phyloP scores from a whole-genome alignment of 1,139 yeast genomes.

The Blastobotrys capitulatus region DNA sequence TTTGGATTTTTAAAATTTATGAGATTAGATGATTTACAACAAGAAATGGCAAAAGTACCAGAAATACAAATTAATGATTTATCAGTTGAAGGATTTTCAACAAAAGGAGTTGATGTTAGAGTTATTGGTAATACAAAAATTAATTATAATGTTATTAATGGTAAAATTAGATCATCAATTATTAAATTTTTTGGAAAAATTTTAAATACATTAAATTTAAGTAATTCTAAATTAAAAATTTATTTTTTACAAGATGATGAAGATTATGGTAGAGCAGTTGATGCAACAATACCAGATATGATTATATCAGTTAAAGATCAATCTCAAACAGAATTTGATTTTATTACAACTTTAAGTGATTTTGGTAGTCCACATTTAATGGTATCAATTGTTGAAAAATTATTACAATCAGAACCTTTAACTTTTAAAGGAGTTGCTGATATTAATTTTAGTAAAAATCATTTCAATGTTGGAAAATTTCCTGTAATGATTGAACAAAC shows the following conservation, averaged over 20 bases:
- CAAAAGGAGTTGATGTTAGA: constrained; percentile 18
- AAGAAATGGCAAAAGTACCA: constrained; percentile 20
- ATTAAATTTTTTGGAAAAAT: constrained; percentile 14
- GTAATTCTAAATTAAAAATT: constrained; percentile 16
- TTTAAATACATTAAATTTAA: constrained; percentile 14
- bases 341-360: constrained; percentile 21
- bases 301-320: constrained; percentile 16
- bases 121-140: constrained; percentile 16
- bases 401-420: constrained; percentile 20
- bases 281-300: constrained; percentile 22
- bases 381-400: constrained; percentile 19
- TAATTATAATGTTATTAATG: constrained; percentile 17
- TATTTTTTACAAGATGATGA: constrained; percentile 16
- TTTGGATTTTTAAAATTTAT: constrained; percentile 1
- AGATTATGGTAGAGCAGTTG: constrained; percentile 18
- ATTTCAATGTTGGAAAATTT: constrained; percentile 19
- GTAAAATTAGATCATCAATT: constrained; percentile 14
- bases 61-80: constrained; percentile 14
- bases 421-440: constrained; percentile 18
- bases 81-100: constrained; percentile 16
- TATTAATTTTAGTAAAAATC: constrained; percentile 19
- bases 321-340: constrained; percentile 20
- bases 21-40: constrained; percentile 17
- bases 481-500: constrained; percentile 20
- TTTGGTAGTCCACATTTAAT: constrained; percentile 24